Base-by-base conservation (phyloP, 495 filamentous ascomycete species). In the Articulospora tetracladia region DNA sequence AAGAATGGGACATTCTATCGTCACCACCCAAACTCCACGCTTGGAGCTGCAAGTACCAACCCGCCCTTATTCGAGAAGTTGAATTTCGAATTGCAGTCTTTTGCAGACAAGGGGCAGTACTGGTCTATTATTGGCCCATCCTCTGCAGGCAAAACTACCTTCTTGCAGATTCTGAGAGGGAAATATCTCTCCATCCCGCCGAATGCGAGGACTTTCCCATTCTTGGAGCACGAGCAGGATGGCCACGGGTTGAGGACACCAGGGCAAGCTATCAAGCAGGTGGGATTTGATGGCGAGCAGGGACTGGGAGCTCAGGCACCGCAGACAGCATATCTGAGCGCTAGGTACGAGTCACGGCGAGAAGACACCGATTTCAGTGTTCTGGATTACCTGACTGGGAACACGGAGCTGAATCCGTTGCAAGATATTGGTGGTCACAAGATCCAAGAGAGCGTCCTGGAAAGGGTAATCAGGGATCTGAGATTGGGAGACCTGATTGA, bases 341-440 rank as follows among this genome's bases (percentile, higher is more conserved):
- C 92, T 13, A 80, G 94, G n/a, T 98, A 98, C 73, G 94, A 98
- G 77, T 92, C 88, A 57, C 73, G 85, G 50, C 78, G 91, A 20
- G 93, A 97, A 69, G 89, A 84, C 53, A 92, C 88, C 10, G 94
- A 98, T 71, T 93, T 92, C 72, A 88, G 88, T 22, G 81, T 98
- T 0, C 66, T 76, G 51, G 86, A 94, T 66, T 98, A 87, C 68
- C 73, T 98, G 26, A 79, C 79, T 13, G 90, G 91, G 0, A 85
- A 92, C 64, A 93, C 83, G 3, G 80, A 89, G 30, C 74, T 96
- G 51, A 96, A 97, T 62, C 70, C 73, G 0, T 84, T 87, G 56
- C 71, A 79, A 25, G 75, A 85, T 25, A 68, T 71, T 2, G 67
- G 74, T 1, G 79, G 72, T 3, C 73, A 68, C 0, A 49, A 76